Base-by-base conservation (phyloP, 108 stramenopile genomes). In the Conticribra weissflogii region DNA sequence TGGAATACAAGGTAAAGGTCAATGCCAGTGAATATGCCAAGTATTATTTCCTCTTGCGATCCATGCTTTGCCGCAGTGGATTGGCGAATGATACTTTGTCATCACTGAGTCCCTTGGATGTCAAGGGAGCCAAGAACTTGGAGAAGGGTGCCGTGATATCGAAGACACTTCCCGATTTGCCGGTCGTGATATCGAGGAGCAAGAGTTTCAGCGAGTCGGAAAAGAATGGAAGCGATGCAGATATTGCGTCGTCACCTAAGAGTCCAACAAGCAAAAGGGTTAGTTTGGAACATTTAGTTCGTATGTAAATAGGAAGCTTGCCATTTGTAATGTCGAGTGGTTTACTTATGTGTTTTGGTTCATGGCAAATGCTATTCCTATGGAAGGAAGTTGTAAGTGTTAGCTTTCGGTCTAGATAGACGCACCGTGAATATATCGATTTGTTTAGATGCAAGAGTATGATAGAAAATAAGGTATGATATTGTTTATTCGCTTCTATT, bases 1-100 rank as follows among this genome's bases (percentile, higher is more conserved):
- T 91, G n/a, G 57, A 84, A 23, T 98, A 91, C 76, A 76, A 90
- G 56, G 96, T 96, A 31, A 96, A 92, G 73, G 96, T 98, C 47
- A 66, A 85, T 16, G 91, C 96, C n/a, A 78, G 82, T 53, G 96
- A 97, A 72, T 98, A 97, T 66, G 96, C 96, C 24, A 97, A 98
- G 77, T 98, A 98, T 80, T 97, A 98, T 76, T 98, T 98, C 71
- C 79, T 97, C 52, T 70, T 98, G 55, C 85, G 94, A 22, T 70
- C 84, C 18, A 94, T 96, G 93, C 36, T 92, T 1, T 86, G 89
- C 59, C 78, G 85, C 36, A 92, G 91, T 75, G 92, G 92, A 1
- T 61, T 86, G 22, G 80, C 78, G 12, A 69, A 84, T 32, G 88
- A 90, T 24, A 72, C 86, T 32, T 41, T 89, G 54, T 71, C 68